Percentiles rank a stretch among this genome's conserved stretches.
phyloP scores from a whole-genome alignment of 306 rosid genomes.

The Sindora glabra region DNA sequence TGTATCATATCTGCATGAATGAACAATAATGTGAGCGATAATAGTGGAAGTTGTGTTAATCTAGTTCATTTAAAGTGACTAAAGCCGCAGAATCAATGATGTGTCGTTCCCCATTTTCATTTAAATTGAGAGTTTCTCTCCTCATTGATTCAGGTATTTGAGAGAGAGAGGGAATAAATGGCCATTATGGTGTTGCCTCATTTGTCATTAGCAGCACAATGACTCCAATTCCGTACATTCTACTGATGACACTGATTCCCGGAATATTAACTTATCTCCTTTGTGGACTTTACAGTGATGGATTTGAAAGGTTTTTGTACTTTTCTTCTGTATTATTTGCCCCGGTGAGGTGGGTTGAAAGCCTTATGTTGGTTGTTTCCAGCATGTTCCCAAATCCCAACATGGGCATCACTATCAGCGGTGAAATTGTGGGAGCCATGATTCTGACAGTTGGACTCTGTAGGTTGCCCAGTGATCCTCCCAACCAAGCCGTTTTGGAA shows the following conservation, averaged over 20 bases:
- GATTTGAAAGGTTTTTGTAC: slow-evolving; percentile 11
- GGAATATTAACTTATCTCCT: slow-evolving; percentile 20
- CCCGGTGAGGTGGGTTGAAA: slow-evolving; percentile 31
- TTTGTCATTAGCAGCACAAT: slow-evolving; percentile 31
- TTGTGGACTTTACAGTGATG: slow-evolving; percentile 22
- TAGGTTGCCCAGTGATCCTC: slow-evolving; percentile 22
- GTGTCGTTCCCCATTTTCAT: too few species aligned
- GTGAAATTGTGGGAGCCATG: slow-evolving; percentile 32
- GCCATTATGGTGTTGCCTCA: slow-evolving; percentile 25
- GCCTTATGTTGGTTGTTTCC: slow-evolving; percentile 38
- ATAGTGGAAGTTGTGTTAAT: too few species aligned
- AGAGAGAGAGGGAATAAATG: slow-evolving; percentile 29
- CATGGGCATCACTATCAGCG: slow-evolving; percentile 27
- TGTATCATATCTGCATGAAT: too few species aligned
- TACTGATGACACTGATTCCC: slow-evolving; percentile 20
- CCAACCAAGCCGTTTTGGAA: slow-evolving; percentile 5
- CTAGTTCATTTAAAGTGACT: too few species aligned
- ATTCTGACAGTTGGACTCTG: slow-evolving; percentile 21
- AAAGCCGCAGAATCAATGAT: too few species aligned
- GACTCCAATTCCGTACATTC: slow-evolving; percentile 19
- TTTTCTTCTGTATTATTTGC: slow-evolving; percentile 15
- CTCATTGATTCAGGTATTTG: slow-evolving; percentile 37
- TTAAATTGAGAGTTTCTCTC: too few species aligned
- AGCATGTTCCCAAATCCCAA: slow-evolving; percentile 29
- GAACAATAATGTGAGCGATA: too few species aligned